Evolutionary conservation across 495 filamentous ascomycete species (phyloP).

Genomic region (Tuber melanosporum): DNA sequence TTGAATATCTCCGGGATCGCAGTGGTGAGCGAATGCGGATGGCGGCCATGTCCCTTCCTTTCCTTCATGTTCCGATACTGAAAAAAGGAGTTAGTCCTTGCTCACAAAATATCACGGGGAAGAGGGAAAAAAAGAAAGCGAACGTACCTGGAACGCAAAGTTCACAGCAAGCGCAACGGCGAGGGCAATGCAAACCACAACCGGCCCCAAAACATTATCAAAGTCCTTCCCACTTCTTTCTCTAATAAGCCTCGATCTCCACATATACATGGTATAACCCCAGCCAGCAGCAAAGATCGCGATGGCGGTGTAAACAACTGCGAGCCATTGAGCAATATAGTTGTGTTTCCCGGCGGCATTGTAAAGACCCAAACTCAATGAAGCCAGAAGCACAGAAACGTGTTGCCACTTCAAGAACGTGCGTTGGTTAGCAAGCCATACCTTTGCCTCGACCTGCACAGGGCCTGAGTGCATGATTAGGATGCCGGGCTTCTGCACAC

Average conservation of each 20-base stretch:
- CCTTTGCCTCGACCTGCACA: constrained; percentile 87
- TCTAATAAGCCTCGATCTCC: constrained; percentile 68
- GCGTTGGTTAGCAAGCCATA: constrained; percentile 96
- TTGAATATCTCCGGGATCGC: constrained; percentile 18
- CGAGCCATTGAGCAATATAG: constrained; percentile 63
- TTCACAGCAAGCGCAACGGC: constrained; percentile 74
- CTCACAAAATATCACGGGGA: neutral
- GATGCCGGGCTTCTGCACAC: constrained; percentile 70
- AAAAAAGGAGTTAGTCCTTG: neutral
- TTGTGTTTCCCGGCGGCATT: constrained; percentile 73
- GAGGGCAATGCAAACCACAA: constrained; percentile 74
- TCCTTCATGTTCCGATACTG: constrained; percentile 29
- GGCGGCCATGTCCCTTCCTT: constrained; percentile 8
- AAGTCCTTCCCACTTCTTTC: constrained; percentile 84
- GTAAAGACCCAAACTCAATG: constrained; percentile 74
- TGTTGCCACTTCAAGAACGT: constrained; percentile 99
- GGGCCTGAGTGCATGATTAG: constrained; percentile 93
- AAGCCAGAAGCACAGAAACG: constrained; percentile 75
- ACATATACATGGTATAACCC: constrained; percentile 79
- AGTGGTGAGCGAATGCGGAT: constrained; percentile 7
- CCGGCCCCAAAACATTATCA: constrained; percentile 75
- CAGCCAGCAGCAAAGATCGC: constrained; percentile 76
- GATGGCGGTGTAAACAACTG: constrained; percentile 71
- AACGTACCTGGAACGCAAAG: constrained; percentile 69
- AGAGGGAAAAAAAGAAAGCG: neutral